Conservation (phyloP, 2,329 filamentous ascomycete species). For the Colletotrichum orchidophilum region DNA sequence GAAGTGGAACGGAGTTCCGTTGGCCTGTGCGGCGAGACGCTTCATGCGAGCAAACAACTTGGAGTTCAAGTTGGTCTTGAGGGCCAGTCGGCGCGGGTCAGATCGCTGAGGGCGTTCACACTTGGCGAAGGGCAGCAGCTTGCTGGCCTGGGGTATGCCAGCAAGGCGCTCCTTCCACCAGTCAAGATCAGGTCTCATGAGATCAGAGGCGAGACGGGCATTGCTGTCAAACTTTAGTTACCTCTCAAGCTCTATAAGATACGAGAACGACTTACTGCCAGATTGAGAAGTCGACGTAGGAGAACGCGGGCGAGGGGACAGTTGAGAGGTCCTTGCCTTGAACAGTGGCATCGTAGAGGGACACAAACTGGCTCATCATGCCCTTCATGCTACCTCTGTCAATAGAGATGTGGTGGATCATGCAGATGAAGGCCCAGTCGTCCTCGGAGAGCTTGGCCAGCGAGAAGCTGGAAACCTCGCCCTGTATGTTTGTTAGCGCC, state of each 20-base stretch:
- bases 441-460: constrained; percentile 37
- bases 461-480: constrained; percentile 21
- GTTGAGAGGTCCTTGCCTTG: constrained; percentile 35
- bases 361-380: constrained; percentile 38
- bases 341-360: constrained; percentile 36
- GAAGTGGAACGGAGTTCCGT: constrained; percentile 39
- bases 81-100: constrained; percentile 35
- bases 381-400: constrained; percentile 36
- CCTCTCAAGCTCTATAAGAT: too few relatives aligned
- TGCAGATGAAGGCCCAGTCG: constrained; percentile 36
- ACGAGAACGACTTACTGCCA: too few relatives aligned
- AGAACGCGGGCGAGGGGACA: constrained; percentile 36
- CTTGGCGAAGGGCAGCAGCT: constrained; percentile 39
- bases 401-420: constrained; percentile 39
- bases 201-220: constrained; percentile 36
- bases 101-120: constrained; percentile 33
- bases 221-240: too few relatives aligned
- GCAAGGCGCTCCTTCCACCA: constrained; percentile 38
- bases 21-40: constrained; percentile 36
- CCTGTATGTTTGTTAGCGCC: background rate
- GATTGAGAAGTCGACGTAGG: constrained; percentile 39
- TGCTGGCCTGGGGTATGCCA: constrained; percentile 35
- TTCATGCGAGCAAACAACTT: constrained; percentile 40
- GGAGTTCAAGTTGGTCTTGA: constrained; percentile 36
- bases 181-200: constrained; percentile 38